Percentiles rank a stretch among this genome's conserved stretches.
phyloP scores from a whole-genome alignment of 306 rosid genomes.

The Cucumis sativus region Cucumber_9930_V3 NC_026658.2:6058001-6058500 shows the following conservation, averaged over 20 bases:
- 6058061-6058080: not conserved
- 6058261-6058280: slow-evolving; percentile 12
- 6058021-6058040: not conserved
- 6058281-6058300: slow-evolving; percentile 13
- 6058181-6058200: slow-evolving; percentile 19
- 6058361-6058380: too few relatives aligned
- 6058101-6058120: slow-evolving; percentile 63
- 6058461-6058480: too few relatives aligned
- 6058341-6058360: not conserved
- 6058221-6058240: slow-evolving; percentile 2
- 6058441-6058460: too few relatives aligned
- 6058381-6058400: too few relatives aligned
- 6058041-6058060: not conserved
- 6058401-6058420: too few relatives aligned
- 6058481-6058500: too few relatives aligned
- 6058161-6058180: slow-evolving; percentile 82
- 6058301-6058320: slow-evolving; percentile 2
- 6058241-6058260: not conserved
- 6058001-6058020: too few relatives aligned
- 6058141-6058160: slow-evolving; percentile 82
- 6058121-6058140: slow-evolving; percentile 71
- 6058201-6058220: not conserved
- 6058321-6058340: not conserved
- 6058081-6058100: not conserved
- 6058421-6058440: too few relatives aligned